phyloP scores from a whole-genome alignment of 1,284 basidiomycete species.

The Amylostereum chailletii region DNA sequence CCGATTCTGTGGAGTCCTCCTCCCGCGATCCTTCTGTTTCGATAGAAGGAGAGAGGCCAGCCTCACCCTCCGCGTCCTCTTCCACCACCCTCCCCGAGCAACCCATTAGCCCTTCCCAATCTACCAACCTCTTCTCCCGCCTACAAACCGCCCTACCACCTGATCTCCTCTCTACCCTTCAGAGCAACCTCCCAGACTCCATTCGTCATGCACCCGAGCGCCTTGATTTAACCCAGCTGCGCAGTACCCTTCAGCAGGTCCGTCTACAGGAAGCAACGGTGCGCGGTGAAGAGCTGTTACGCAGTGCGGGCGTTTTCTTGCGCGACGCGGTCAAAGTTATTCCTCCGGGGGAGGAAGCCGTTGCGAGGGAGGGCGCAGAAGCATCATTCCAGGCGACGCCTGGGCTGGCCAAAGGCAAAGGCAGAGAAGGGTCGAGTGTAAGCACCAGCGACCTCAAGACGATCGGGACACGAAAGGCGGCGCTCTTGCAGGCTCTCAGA shows the following conservation, averaged over 20 bases:
- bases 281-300: constrained; percentile 61
- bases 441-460: constrained; percentile 35
- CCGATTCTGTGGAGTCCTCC: constrained; percentile 1
- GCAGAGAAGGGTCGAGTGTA: constrained; percentile 20
- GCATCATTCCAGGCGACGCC: constrained; percentile 63
- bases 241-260: constrained; percentile 57
- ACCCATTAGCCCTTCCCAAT: constrained; percentile 15
- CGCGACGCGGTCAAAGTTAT: constrained; percentile 85
- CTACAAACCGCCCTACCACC: constrained; percentile 67
- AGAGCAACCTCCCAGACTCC: constrained; percentile 58
- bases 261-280: constrained; percentile 62
- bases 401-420: constrained; percentile 15
- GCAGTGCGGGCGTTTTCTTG: constrained; percentile 67
- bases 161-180: constrained; percentile 61
- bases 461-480: constrained; percentile 70
- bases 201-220: constrained; percentile 52
- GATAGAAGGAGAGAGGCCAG: constrained; percentile 4
- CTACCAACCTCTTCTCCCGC: constrained; percentile 55
- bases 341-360: constrained; percentile 55
- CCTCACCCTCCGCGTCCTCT: constrained; percentile 16
- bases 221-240: constrained; percentile 60
- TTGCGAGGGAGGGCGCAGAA: constrained; percentile 78
- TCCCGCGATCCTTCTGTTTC: not conserved
- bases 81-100: constrained; percentile 16
- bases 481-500: constrained; percentile 65